phyloP scores from a whole-genome alignment of 176 grass and related monocot genomes.

The Avena atlantica region DNA sequence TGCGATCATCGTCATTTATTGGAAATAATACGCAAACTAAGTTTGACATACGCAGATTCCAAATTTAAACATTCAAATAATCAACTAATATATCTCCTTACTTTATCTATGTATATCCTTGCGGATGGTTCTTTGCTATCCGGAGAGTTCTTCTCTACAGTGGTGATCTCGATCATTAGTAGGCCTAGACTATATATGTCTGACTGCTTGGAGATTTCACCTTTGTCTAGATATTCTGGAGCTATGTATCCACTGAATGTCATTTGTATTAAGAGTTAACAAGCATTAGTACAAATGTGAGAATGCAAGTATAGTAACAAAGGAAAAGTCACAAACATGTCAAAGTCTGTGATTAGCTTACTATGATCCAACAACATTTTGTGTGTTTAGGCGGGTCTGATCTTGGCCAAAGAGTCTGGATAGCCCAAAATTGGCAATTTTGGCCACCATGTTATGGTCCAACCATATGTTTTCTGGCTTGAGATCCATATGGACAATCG shows the following conservation, averaged over 20 bases:
- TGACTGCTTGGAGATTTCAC: slow-evolving; percentile 37
- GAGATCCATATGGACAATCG: slow-evolving; percentile 2
- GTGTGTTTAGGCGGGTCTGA: slow-evolving; percentile 29
- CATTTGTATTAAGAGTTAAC: neutral
- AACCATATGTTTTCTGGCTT: slow-evolving; percentile 28
- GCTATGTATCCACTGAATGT: slow-evolving; percentile 34
- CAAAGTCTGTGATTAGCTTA: slow-evolving; percentile 12
- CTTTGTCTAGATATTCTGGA: slow-evolving; percentile 36
- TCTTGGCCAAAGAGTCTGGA: slow-evolving; percentile 28
- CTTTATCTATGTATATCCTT: slow-evolving; percentile 24
- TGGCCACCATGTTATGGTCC: slow-evolving; percentile 29
- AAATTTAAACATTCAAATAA: neutral
- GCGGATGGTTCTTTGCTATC: neutral
- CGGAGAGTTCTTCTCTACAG: neutral
- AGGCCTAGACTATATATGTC: neutral
- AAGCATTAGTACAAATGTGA: neutral
- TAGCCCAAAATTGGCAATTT: slow-evolving; percentile 42
- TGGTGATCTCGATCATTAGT: slow-evolving; percentile 35
- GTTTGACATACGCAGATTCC: no score
- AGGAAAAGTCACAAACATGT: no score
- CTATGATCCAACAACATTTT: slow-evolving; percentile 34
- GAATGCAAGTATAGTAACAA: no score
- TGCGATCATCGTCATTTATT: no score
- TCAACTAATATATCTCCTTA: neutral
- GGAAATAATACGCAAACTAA: no score